Evolutionary conservation across 768 basidiomycete species (phyloP), one percentile per base, ranked within the genome.

Genomic region (Naganishia kalamii): DNA sequence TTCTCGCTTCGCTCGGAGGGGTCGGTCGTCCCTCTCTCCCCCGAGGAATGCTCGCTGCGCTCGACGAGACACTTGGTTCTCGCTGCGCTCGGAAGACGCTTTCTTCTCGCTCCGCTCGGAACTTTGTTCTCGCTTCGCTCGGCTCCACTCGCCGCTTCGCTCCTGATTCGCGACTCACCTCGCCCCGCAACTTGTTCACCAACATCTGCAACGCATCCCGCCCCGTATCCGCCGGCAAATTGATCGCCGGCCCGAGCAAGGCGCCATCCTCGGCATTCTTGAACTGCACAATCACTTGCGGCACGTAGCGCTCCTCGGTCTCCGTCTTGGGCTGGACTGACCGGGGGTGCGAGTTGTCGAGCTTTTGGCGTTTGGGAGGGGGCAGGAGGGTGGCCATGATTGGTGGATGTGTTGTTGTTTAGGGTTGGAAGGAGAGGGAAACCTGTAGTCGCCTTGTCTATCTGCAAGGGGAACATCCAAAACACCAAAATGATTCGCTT

Each of bases 281-380:
- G 75, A 98, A 97, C 73, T 94, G 91, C 23, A 96, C 92, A 17
- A 97, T 83, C 63, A 98, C 80, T 68, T 87, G 86, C 0, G 87
- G 85, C 1, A 85, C 81, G 23, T 74, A 73, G 47, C 70, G 68
- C 27, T 70, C 73, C 29, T 71, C 69, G 65, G 80, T 75, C 7
- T 76, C 75, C 21, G 78, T 65, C 33, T 78, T 74, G 52, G 79
- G 62, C 59, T 71, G 74, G 63, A 72, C 75, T 63, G 77, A 72
- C 15, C 68, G 73, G n/a, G 68, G 73, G 66, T 65, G 84, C 19
- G 87, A 78, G 70, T 90, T 86, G 77, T 89, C 87, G 43, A 86
- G 81, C 77, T 93, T 92, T 75, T 85, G 84, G 68, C 92, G 84
- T 80, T 92, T 93, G 19, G 90, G 91, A 27, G 90, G 92, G 33